Base-by-base conservation (phyloP, 768 basidiomycete species). In the Boletus subparvulus region DNA sequence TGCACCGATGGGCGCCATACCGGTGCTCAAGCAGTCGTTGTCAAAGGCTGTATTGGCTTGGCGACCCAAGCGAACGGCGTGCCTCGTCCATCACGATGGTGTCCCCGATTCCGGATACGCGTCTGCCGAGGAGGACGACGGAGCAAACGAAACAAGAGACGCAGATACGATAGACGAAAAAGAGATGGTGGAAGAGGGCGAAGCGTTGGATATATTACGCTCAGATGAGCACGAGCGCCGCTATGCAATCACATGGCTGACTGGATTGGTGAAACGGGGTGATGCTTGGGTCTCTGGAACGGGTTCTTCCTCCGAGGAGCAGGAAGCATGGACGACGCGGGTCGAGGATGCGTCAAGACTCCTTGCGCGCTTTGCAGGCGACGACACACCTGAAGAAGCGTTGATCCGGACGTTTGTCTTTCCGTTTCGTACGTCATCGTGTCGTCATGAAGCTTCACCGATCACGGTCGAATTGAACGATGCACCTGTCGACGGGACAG, bases 61-160 rank as follows among this genome's bases (percentile, higher is more conserved):
- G 66, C 48, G 66, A 62, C 51, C 69, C 64, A 60, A 67, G 30
- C 66, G 52, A 50, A 56, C 42, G 14, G 53, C 30, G 11, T 53
- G 44, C 33, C 58, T 66, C 51, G 68, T 76, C 26, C 77, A 77
- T 54, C 78, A 79, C 49, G 70, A 66, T 10, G 73, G 73, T 17
- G 77, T 82, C 4, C 84, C 84, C 1, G 88, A 92, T 70, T 90
- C 88, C 12, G 90, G 90, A 36, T 91, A 91, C 60, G 90, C 87
- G 6, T 88, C 87, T 40, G 86, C 84, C 26, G 85, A 85, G 49
- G 85, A 83, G 47, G 83, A 85, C 9, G 61, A 56, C 14, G 41
- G 28, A 26, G 13, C 59, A 60, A 11, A 63, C 72, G 67, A 26
- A 24, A 36, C 26, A 21, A 53, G 28, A 37, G 53, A 66, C 3